Evolutionary conservation across 164 flowering plant genomes (phyloP).

Genomic region (Cinnamomum chago): DNA sequence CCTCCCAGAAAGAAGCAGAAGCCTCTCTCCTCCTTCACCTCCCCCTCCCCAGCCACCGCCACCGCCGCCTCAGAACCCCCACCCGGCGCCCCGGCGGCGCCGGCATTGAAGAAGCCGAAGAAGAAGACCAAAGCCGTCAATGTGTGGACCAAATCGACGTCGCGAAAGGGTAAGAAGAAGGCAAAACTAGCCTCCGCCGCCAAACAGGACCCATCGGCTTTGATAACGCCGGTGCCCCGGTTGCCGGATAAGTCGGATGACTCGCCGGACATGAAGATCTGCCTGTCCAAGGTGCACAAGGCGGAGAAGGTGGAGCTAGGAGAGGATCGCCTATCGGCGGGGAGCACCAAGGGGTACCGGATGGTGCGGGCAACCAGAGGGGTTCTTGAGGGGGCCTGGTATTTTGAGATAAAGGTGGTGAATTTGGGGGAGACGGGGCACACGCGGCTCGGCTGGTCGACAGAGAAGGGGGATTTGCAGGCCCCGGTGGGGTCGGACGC

Average conservation of each 20-base stretch:
- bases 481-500: slow-evolving; percentile 96
- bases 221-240: slow-evolving; percentile 62
- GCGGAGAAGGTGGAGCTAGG: slow-evolving; percentile 95
- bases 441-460: slow-evolving; percentile 89
- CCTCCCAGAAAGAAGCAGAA: slow-evolving; percentile 47
- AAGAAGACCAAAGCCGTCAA: slow-evolving; percentile 56
- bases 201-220: slow-evolving; percentile 39
- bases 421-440: slow-evolving; percentile 86
- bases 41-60: neutral
- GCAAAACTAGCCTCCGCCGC: slow-evolving; percentile 21
- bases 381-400: slow-evolving; percentile 89
- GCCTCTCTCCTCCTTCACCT: slow-evolving; percentile 18
- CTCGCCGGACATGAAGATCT: slow-evolving; percentile 47
- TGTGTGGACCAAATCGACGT: slow-evolving; percentile 67
- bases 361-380: slow-evolving; percentile 98
- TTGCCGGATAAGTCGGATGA: slow-evolving; percentile 82
- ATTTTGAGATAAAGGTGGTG: slow-evolving; percentile 73
- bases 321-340: slow-evolving; percentile 73
- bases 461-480: slow-evolving; percentile 95
- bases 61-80: neutral
- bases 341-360: slow-evolving; percentile 83
- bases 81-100: neutral
- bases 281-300: slow-evolving; percentile 81
- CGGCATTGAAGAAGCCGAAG: slow-evolving; percentile 35
- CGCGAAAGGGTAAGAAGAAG: slow-evolving; percentile 63